Base-by-base conservation (phyloP, 305 asterid species). In the Solanum aculeatissimum region DNA sequence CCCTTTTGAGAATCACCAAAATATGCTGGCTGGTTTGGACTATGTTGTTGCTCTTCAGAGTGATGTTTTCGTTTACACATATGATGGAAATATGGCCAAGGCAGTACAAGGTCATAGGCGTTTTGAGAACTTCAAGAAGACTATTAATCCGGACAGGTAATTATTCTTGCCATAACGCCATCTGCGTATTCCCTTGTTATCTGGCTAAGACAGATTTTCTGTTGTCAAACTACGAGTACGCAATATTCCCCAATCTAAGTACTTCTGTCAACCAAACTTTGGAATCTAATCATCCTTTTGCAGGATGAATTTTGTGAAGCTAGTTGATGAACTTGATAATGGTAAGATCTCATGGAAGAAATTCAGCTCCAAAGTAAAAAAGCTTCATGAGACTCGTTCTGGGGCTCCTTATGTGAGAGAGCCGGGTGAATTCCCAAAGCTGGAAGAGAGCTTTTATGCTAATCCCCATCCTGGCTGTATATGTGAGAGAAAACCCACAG, bases 81-180 rank as follows among this genome's bases (percentile, higher is more conserved):
- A 97, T 54, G 98, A 97, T 87, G 99, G 99, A 42, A 97, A 97
- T 83, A 97, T 97, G 99, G 99, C 99, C 4, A 97, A 97, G 91
- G 99, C 99, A n/a, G 99, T 97, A 13, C 97, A 95, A 89, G 99
- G 99, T 53, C 98, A 97, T 83, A 91, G 99, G 75, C 95, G 99
- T 9, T 95, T 93, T 10, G 99, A 94, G 88, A 90, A 92, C 82
- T 97, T 97, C 91, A 94, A 92, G 96, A 94, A 94, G 88, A 97
- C 98, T 82, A 88, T 97, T 38, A 93, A 89, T 88, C 97, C 98
- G 23, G 97, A 97, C 91, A 95, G 98, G 98, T 95, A 89, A 7
- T 19, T 23, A 21, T 68, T 35, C 68, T 29, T 35, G 51, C 10
- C 40, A 35, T 4, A 35, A 5, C 5, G 40, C 40, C 4, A 35